phyloP scores from a whole-genome alignment of 768 basidiomycete species.

The Neoboletus subvelutipes region DNA sequence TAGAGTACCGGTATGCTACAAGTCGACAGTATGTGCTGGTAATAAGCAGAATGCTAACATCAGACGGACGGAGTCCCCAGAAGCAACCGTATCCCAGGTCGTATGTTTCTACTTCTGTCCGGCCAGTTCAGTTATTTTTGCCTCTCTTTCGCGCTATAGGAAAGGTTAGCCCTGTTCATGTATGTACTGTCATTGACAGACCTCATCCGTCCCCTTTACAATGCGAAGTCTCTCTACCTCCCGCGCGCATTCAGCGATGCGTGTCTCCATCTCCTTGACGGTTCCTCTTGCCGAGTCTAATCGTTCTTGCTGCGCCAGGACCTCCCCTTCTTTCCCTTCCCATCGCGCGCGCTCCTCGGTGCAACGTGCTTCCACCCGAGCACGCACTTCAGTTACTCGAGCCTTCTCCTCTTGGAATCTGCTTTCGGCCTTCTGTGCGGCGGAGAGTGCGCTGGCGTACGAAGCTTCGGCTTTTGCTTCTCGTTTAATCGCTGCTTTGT shows the following conservation, averaged over 20 bases:
- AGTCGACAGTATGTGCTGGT: not conserved
- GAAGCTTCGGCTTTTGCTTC: slow-evolving; percentile 56
- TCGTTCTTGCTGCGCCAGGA: slow-evolving; percentile 45
- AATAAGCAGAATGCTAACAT: not conserved
- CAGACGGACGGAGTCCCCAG: not conserved
- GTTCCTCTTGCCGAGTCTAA: slow-evolving; percentile 52
- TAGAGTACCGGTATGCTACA: slow-evolving; percentile 2
- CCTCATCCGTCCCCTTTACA: slow-evolving; percentile 69
- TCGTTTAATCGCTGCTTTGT: slow-evolving; percentile 63
- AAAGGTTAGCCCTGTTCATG: slow-evolving; percentile 2
- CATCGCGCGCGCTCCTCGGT: slow-evolving; percentile 61
- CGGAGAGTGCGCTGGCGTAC: slow-evolving; percentile 52
- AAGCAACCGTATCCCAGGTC: not conserved
- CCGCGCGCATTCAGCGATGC: slow-evolving; percentile 66
- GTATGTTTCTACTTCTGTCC: slow-evolving; percentile 8
- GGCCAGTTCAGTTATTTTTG: slow-evolving; percentile 43
- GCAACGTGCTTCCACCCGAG: slow-evolving; percentile 43
- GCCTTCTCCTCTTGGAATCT: slow-evolving; percentile 61
- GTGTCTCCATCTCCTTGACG: slow-evolving; percentile 57
- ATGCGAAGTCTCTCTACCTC: slow-evolving; percentile 68
- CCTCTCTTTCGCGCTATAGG: slow-evolving; percentile 52
- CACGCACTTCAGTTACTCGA: slow-evolving; percentile 49
- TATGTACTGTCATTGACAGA: slow-evolving; percentile 17
- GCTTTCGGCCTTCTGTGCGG: slow-evolving; percentile 64
- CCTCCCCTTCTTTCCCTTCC: slow-evolving; percentile 49